Conservation (phyloP, 1,284 basidiomycete species). For the Ustilago shanxiensis region DNA sequence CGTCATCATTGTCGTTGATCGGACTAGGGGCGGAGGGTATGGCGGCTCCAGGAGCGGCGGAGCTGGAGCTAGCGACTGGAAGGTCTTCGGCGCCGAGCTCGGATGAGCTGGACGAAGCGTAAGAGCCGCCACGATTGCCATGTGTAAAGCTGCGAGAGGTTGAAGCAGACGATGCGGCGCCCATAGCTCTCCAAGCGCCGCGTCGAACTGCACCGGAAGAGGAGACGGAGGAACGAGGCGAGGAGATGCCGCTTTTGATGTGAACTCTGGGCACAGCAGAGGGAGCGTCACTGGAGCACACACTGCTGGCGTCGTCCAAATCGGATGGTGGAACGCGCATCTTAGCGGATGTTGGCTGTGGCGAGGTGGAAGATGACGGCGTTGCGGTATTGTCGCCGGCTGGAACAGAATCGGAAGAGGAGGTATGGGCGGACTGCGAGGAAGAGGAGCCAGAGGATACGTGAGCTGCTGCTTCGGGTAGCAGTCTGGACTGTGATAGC, state of each 20-base stretch:
- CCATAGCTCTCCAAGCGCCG: conserved; percentile 48
- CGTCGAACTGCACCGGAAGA: conserved; percentile 43
- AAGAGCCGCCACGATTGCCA: conserved; percentile 21
- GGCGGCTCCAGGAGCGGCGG: background rate
- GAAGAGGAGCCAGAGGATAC: conserved; percentile 38
- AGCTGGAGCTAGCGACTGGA: background rate
- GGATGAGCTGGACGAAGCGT: conserved; percentile 38
- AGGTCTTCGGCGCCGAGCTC: conserved; percentile 33
- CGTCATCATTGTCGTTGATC: background rate
- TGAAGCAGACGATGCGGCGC: conserved; percentile 30
- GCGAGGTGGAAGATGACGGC: conserved; percentile 23
- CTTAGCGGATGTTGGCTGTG: conserved; percentile 24
- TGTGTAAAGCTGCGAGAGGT: conserved; percentile 39
- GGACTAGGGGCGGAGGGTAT: conserved; percentile 11
- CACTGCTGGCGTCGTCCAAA: conserved; percentile 45
- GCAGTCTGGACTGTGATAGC: conserved; percentile 7
- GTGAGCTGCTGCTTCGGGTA: conserved; percentile 14
- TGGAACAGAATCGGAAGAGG: conserved; percentile 20
- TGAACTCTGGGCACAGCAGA: conserved; percentile 36
- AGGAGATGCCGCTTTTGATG: conserved; percentile 50
- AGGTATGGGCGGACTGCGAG: conserved; percentile 29
- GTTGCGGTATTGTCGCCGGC: conserved; percentile 12
- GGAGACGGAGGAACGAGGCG: conserved; percentile 51
- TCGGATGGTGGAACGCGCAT: conserved; percentile 34
- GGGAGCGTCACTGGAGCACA: conserved; percentile 39